These are phyloP conservation scores for Chlamydomonas eustigma DNA, from an alignment of 139 green algal genomes.

Conservation along the genomic window DNA sequence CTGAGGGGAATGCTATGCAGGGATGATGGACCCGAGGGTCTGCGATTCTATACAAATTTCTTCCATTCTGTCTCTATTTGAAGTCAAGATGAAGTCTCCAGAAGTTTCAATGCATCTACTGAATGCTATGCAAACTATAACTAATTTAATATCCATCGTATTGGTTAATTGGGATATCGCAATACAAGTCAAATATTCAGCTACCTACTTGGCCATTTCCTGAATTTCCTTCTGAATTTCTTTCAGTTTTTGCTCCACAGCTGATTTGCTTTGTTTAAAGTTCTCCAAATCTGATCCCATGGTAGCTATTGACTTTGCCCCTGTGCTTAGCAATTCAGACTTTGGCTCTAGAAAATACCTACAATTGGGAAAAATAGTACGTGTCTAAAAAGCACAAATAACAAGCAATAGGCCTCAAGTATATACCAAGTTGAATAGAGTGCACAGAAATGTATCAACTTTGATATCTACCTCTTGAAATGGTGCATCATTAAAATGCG, in stretches of 20 bases:
- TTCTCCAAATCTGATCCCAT: neutral
- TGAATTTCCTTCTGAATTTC: conserved; percentile 20
- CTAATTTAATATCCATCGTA: no score
- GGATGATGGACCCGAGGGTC: conserved; percentile 73
- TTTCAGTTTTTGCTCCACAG: conserved; percentile 19
- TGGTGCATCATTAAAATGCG: no score
- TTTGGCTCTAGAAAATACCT: conserved; percentile 33
- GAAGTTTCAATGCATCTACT: no score
- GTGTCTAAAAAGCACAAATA: neutral
- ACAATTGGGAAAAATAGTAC: neutral
- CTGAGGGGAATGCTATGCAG: conserved; percentile 71
- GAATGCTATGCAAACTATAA: no score
- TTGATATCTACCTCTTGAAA: no score
- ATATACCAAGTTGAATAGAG: no score
- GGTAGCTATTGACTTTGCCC: neutral
- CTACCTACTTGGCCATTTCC: conserved; percentile 17
- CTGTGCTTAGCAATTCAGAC: conserved; percentile 15
- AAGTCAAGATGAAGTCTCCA: no score
- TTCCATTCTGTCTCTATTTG: neutral
- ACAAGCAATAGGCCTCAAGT: no score
- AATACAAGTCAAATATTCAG: no score
- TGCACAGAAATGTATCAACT: no score
- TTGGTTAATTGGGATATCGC: no score
- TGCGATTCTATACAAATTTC: conserved; percentile 12
- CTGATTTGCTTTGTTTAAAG: conserved; percentile 9